Conservation (phyloP, 1,284 basidiomycete species). For the Trametes hirsuta region DNA sequence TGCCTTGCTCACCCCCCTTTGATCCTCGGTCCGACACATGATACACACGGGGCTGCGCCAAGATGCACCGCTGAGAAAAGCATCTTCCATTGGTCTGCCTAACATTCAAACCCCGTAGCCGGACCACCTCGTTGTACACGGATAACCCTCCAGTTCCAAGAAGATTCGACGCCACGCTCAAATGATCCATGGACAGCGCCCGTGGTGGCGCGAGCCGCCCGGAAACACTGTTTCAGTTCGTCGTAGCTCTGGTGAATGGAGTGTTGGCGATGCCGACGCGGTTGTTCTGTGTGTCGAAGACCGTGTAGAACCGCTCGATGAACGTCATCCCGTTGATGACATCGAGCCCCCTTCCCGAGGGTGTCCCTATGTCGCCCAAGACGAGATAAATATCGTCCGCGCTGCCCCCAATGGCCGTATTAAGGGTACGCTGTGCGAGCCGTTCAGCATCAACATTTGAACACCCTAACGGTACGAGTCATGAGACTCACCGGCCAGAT, state of each 20-base stretch:
- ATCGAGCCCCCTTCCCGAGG: slow-evolving; percentile 38
- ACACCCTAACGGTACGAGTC: slow-evolving; percentile 8
- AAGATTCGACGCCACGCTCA: no score
- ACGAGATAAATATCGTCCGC: slow-evolving; percentile 51
- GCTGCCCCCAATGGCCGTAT: slow-evolving; percentile 47
- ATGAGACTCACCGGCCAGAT: slow-evolving; percentile 45
- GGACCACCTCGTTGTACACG: no score
- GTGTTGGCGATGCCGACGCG: slow-evolving; percentile 50
- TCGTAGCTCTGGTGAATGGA: slow-evolving; percentile 55
- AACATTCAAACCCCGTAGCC: no score
- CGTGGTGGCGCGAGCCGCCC: no score
- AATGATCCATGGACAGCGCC: no score
- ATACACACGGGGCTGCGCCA: no score
- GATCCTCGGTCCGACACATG: no score
- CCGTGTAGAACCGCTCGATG: slow-evolving; percentile 65
- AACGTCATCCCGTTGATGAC: slow-evolving; percentile 42
- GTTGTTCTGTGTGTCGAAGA: slow-evolving; percentile 58
- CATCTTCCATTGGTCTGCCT: no score
- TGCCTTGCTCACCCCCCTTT: no score
- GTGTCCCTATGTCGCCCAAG: slow-evolving; percentile 35
- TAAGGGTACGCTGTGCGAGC: slow-evolving; percentile 34
- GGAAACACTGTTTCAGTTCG: slow-evolving; percentile 44
- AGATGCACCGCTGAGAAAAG: no score
- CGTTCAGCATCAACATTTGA: background rate
- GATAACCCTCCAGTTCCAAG: no score